A percentile compares a stretch with the other conserved stretches of the same genome.
Evolutionary conservation across 257 asterid species (phyloP).

Genomic region (Solanum chiquidenum): DNA sequence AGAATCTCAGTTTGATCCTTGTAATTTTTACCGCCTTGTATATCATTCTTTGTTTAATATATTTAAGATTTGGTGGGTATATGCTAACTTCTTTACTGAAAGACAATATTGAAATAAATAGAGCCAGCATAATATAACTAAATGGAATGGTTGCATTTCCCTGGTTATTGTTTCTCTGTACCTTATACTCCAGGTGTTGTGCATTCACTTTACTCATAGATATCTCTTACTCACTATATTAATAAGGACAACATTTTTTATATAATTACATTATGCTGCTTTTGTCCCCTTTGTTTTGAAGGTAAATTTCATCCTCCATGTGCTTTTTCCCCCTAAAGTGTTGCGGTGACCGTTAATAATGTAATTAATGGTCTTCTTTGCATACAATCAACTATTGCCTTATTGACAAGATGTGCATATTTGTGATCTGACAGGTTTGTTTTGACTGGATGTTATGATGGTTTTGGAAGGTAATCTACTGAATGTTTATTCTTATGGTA

Average conservation of each 20-base stretch:
- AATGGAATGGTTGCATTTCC: neutral
- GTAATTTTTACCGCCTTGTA: neutral
- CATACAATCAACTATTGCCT: neutral
- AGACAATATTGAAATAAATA: neutral
- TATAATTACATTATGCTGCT: neutral
- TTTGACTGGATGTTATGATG: conserved; percentile 90
- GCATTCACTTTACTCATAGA: neutral
- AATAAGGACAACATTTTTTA: neutral
- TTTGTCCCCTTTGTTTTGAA: neutral
- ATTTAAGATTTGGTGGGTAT: neutral
- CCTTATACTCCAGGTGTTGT: neutral
- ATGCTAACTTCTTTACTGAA: neutral
- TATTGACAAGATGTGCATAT: conserved; percentile 1
- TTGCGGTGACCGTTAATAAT: neutral
- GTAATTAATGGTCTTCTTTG: neutral
- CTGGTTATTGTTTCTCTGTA: neutral
- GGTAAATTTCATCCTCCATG: neutral
- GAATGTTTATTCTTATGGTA: neutral
- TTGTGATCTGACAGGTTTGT: conserved; percentile 47
- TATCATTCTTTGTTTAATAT: neutral
- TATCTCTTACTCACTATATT: neutral
- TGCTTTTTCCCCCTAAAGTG: neutral
- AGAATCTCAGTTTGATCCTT: neutral
- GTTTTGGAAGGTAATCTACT: conserved; percentile 69
- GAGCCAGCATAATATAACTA: neutral